Evolutionary conservation across 495 filamentous ascomycete genomes (phyloP).

Genomic region (Penicillium parvum): DNA sequence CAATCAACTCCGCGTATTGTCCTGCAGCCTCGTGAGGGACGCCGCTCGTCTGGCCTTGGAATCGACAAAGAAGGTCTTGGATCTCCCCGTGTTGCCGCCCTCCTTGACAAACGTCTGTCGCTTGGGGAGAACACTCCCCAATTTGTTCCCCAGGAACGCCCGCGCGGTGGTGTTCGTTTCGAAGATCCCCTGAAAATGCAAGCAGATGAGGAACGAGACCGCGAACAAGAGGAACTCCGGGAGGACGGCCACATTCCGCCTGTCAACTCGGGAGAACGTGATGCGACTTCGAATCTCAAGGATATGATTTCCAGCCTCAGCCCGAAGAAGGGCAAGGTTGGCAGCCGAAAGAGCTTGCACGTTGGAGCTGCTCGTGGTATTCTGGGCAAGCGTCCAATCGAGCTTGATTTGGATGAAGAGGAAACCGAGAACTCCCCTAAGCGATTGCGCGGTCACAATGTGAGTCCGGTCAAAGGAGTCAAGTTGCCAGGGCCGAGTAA

Average conservation of each 20-base stretch:
- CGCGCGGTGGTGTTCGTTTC: constrained; percentile 54
- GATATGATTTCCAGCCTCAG: constrained; percentile 75
- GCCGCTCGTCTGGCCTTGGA: constrained; percentile 68
- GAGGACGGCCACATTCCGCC: constrained; percentile 53
- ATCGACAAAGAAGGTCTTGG: constrained; percentile 72
- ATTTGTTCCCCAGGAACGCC: constrained; percentile 53
- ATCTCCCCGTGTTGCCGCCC: constrained; percentile 68
- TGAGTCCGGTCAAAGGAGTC: constrained; percentile 74
- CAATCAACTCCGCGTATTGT: constrained; percentile 59
- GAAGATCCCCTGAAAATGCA: constrained; percentile 64
- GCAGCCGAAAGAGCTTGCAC: constrained; percentile 70
- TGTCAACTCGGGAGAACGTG: constrained; percentile 52
- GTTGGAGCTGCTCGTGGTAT: constrained; percentile 71
- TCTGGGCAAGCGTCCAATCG: constrained; percentile 68
- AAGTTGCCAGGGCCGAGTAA: constrained; percentile 64
- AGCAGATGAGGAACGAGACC: constrained; percentile 64
- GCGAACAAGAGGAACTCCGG: constrained; percentile 56
- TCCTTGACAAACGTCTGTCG: constrained; percentile 68
- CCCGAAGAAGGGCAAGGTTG: constrained; percentile 66
- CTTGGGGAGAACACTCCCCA: constrained; percentile 60
- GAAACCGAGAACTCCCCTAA: constrained; percentile 61
- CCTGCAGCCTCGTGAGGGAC: constrained; percentile 57
- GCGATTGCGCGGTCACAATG: constrained; percentile 62
- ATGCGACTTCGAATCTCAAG: constrained; percentile 60
- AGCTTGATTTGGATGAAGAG: constrained; percentile 67